Evolutionary conservation across 1,284 basidiomycete genomes (phyloP).

Genomic region (Leccinum ponderosum): DNA sequence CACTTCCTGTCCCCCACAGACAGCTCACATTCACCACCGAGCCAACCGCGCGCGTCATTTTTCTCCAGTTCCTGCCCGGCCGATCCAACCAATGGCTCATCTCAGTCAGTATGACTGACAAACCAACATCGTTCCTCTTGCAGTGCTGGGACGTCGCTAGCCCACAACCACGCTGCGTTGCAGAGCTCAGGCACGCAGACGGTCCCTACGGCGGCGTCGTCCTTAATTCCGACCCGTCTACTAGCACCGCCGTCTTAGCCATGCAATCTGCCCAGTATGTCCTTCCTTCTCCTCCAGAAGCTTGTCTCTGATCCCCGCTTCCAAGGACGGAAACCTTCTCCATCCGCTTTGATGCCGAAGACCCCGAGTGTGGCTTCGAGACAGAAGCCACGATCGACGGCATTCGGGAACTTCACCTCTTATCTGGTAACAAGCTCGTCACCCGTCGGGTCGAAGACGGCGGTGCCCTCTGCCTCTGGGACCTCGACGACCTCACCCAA

Average conservation of each 20-base stretch:
- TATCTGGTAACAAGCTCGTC: conserved; percentile 39
- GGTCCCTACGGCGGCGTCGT: conserved; percentile 40
- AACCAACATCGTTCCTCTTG: conserved; percentile 36
- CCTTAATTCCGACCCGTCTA: conserved; percentile 38
- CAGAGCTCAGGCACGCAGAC: conserved; percentile 33
- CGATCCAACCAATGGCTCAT: conserved; percentile 44
- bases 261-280: conserved; percentile 42
- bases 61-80: conserved; percentile 48
- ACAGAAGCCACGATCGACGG: conserved; percentile 35
- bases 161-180: conserved; percentile 37
- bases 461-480: conserved; percentile 25
- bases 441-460: conserved; percentile 35
- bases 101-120: conserved; percentile 38
- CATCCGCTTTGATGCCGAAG: conserved; percentile 22
- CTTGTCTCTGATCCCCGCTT: background rate
- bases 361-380: conserved; percentile 40
- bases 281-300: background rate
- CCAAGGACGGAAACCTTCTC: conserved; percentile 24
- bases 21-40: conserved; percentile 30
- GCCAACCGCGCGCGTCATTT: conserved; percentile 35
- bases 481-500: conserved; percentile 20
- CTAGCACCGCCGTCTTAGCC: conserved; percentile 36
- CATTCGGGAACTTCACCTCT: conserved; percentile 34
- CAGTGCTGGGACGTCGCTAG: conserved; percentile 54
- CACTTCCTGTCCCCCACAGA: conserved; percentile 37